Evolutionary conservation across 2,329 filamentous ascomycete genomes (phyloP), one percentile per base, ranked within the genome.

Genomic region (Dactylellina leptospora): DNA sequence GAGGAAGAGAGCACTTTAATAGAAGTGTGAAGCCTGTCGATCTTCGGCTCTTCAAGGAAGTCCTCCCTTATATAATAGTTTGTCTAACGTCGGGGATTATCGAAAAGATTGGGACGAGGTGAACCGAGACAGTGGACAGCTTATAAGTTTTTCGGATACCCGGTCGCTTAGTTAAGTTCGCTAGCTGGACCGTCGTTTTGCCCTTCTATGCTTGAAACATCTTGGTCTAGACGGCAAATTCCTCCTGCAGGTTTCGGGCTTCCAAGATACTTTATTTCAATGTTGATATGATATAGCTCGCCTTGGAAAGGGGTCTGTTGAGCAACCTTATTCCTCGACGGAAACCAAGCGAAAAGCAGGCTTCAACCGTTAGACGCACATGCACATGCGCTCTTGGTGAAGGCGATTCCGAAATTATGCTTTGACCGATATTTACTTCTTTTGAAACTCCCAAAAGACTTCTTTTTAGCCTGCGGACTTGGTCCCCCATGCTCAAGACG

Each of bases 81-180:
- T 40, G 13, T 40, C 18, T 40, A 40, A 40, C 18, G 36, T 40
- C 6, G 13, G 36, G 36, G 36, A 40, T 16, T n/a, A 40, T 40
- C n/a, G n/a, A n/a, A n/a, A 33, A 33, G 30, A 33, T 33, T 33
- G 30, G 30, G 30, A 33, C 30, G 30, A 33, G 13, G 30, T 6
- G 30, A 33, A 6, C 30, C 6, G 30, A 33, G 6, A 33, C 30
- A 33, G 6, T 13, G 30, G 30, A 6, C 56, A 58, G 33, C 38
- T 71, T 71, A 71, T 71, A 71, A 62, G 55, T 60, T 68, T 54
- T 48, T 36, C 6, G 45, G 48, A 62, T 23, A 30, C 36, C 56
- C 50, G 61, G 42, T 66, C 61, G 61, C 50, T 50, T 33, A 44
- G 56, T 38, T 48, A 9, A 28, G 36, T 54, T 68, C 54, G 53